Evolutionary conservation across 2,329 filamentous ascomycete genomes (phyloP), one percentile per base, ranked within the genome.

Genomic region (Sporothrix protearum): DNA sequence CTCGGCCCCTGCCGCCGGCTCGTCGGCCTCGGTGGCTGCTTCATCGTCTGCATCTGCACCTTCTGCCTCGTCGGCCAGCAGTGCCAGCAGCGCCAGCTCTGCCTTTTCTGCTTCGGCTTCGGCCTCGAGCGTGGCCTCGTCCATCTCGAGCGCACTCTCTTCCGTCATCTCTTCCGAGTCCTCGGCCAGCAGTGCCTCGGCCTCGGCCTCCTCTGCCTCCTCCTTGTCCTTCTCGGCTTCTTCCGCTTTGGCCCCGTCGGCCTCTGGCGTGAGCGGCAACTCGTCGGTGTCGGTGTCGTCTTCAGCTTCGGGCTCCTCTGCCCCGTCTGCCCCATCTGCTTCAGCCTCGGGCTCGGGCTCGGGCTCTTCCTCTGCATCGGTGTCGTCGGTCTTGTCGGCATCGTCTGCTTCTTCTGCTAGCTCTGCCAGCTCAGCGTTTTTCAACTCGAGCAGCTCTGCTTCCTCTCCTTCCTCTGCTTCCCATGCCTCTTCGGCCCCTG

Each of bases 321-420:
- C 51, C 25, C n/a, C n/a, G n/a, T n/a, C 51, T 28, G 14, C 6
- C 10, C 33, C 53, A 2, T 57, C 53, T 36, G 28, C 28, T n/a
- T 57, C 53, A 8, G 53, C 14, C 16, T 57, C 53, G 14, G 14
- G 22, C 8, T 53, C 51, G 9, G 16, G 12, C 49, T 57, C 66
- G 19, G 66, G 14, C 10, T 68, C 66, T 22, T 55, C 49, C 66
- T 69, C 55, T 2, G 36, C 28, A 19, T 61, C 68, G 33, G 12
- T 16, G 25, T 25, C 51, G 3, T 71, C 69, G 16, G 30, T 49
- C 25, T 22, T 16, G 5, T 42, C 51, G 14, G 28, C 28, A 28
- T 71, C 70, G 19, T 71, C 69, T 5, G 59, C 28, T 36, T 28
- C 49, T 25, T 53, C 49, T 3, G 22, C 22, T 19, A 59, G 55